Conservation (phyloP, 352 stramenopile genomes). For the Phytopythium ostracodes region DNA sequence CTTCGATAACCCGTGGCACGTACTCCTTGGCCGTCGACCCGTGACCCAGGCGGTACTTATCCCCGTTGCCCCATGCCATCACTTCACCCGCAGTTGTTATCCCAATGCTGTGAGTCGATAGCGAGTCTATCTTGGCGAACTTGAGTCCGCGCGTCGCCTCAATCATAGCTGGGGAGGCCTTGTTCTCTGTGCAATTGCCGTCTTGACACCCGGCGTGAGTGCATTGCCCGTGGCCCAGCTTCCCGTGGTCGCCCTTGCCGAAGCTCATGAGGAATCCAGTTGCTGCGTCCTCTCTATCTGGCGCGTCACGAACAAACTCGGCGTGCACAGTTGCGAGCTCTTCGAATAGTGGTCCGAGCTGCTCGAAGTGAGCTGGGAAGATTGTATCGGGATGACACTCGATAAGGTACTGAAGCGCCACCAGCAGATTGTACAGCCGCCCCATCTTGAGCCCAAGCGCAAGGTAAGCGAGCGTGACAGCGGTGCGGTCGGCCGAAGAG, state of each 20-base stretch:
- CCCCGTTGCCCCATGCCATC: conserved; percentile 80
- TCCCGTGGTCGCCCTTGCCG: conserved; percentile 81
- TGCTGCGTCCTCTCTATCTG: conserved; percentile 21
- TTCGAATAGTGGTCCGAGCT: conserved; percentile 28
- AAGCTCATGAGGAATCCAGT: conserved; percentile 76
- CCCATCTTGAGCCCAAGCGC: conserved; percentile 71
- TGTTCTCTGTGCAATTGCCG: conserved; percentile 83
- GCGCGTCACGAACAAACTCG: conserved; percentile 17
- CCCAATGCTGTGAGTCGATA: conserved; percentile 79
- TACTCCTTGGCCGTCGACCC: conserved; percentile 75
- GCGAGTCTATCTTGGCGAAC: conserved; percentile 72
- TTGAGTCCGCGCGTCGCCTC: conserved; percentile 38
- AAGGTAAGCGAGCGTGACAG: conserved; percentile 44
- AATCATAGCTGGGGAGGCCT: conserved; percentile 59
- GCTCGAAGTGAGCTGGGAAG: conserved; percentile 14
- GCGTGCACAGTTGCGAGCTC: conserved; percentile 31
- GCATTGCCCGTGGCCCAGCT: conserved; percentile 77
- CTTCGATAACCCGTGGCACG: conserved; percentile 52
- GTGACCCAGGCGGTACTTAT: conserved; percentile 80
- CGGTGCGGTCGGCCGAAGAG: conserved; percentile 21
- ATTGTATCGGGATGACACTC: conserved; percentile 16
- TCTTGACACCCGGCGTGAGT: conserved; percentile 58
- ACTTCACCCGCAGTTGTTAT: conserved; percentile 61
- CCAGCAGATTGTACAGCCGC: conserved; percentile 44
- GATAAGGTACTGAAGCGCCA: conserved; percentile 34